phyloP scores from a whole-genome alignment of 768 basidiomycete species.

The Hericium rajendrae region DNA sequence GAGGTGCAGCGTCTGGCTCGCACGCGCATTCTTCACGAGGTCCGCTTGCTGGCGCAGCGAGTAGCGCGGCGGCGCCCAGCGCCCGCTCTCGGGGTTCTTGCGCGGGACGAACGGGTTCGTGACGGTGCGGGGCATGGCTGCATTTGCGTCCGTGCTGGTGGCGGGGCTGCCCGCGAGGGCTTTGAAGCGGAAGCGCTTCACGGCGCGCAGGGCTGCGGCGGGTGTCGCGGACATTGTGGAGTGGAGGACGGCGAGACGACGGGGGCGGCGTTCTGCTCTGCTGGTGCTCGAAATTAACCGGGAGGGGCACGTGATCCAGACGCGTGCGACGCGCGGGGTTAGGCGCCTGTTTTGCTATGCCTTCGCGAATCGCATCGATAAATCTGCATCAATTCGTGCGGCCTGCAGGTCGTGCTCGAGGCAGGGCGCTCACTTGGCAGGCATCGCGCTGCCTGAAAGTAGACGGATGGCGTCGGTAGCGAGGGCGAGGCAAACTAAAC shows the following conservation, averaged over 20 bases:
- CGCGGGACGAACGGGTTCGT: slow-evolving; percentile 65
- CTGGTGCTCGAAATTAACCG: not conserved
- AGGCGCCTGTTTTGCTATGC: too few species aligned
- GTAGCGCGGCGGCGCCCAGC: slow-evolving; percentile 62
- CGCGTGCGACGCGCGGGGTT: not conserved
- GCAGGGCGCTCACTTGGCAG: too few species aligned
- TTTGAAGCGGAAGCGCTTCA: slow-evolving; percentile 37
- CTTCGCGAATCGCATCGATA: too few species aligned
- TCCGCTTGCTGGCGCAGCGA: slow-evolving; percentile 73
- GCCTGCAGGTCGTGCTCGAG: too few species aligned
- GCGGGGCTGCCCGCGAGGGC: slow-evolving; percentile 31
- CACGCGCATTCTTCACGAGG: slow-evolving; percentile 62
- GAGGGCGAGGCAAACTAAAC: too few species aligned
- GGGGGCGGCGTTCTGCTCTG: not conserved
- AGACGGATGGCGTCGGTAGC: too few species aligned
- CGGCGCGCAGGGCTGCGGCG: slow-evolving; percentile 22
- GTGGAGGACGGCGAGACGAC: not conserved
- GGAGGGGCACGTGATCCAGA: not conserved
- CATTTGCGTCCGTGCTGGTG: not conserved
- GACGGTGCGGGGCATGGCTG: slow-evolving; percentile 14
- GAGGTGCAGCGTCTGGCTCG: slow-evolving; percentile 40
- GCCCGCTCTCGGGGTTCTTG: slow-evolving; percentile 46
- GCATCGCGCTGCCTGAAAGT: too few species aligned
- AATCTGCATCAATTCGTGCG: too few species aligned
- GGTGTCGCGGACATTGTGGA: not conserved